Evolutionary conservation across 2,329 filamentous ascomycete genomes (phyloP), one percentile per base, ranked within the genome.

Genomic region (Myriosclerotinia curreyana): DNA sequence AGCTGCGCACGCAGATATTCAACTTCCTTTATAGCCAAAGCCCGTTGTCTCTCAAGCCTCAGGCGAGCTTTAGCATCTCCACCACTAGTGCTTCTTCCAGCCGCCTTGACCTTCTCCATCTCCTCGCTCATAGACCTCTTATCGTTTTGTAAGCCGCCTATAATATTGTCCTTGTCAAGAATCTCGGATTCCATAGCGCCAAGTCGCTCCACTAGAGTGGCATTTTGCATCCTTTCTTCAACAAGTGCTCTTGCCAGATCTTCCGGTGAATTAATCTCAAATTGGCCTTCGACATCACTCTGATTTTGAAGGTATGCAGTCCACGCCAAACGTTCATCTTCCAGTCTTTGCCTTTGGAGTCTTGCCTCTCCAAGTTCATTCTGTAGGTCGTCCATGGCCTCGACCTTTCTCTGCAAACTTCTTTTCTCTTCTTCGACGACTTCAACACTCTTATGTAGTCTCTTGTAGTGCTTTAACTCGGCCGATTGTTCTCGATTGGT

Each of bases 401-500:
- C 86, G 1, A 99, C 75, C 72, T 87, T 91, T 40, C 87, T 86
- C 75, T 95, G 89, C 28, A 99, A 78, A 0, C 86, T 85, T 67
- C 91, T 83, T 80, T 98, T 98, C 79, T 99, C 92, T 75, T 99
- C 95, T 74, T 99, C 92, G 0, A 98, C 90, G 2, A 99, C 85
- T 73, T 96, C 91, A 1, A 96, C 88, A n/a, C 90, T 91, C 77
- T 91, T 94, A 75, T 92, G 88, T 4, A 89, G 79, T 69, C 92
- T 90, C 17, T 92, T 88, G 46, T 96, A 82, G 69, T 92, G 89
- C 70, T 90, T 91, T 44, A 99, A 78, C 74, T 99, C 94, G 0
- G 82, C 77, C 17, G 86, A 80, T 73, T 96, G 91, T 58, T 96
- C 91, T 31, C 91, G 83, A 67, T 92, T 96, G 44, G 86, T 85